Percentiles rank a stretch among this genome's conserved stretches.
These are phyloP conservation scores for Podaxis carcinomalis DNA, from an alignment of 768 basidiomycete species.

Conservation along the genomic window DNA sequence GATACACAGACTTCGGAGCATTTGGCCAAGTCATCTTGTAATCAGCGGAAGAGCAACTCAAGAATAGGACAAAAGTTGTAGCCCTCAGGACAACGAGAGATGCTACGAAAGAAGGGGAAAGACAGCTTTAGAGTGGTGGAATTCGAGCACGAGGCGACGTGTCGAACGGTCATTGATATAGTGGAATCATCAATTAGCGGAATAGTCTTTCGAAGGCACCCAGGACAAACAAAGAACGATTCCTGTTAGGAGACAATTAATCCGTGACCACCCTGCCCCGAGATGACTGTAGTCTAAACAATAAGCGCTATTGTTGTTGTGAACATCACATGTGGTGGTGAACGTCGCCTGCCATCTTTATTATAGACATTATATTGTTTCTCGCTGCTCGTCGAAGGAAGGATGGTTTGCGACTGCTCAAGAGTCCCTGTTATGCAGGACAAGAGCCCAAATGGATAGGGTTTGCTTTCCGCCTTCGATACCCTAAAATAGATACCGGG, in stretches of 20 bases:
- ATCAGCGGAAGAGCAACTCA: not conserved
- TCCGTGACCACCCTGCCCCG: not conserved
- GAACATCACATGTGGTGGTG: not conserved
- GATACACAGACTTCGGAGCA: not conserved
- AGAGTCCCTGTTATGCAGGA: too few species aligned
- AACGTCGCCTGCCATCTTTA: not conserved
- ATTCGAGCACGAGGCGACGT: not conserved
- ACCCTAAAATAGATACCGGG: too few species aligned
- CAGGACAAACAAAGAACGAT: not conserved
- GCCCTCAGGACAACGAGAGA: not conserved
- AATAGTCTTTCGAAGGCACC: not conserved
- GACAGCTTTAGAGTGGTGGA: not conserved
- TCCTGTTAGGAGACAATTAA: not conserved
- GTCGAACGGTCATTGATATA: not conserved
- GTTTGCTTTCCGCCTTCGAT: too few species aligned
- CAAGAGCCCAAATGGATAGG: too few species aligned
- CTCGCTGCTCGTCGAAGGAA: too few species aligned
- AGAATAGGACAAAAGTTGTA: not conserved
- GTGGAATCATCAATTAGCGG: not conserved
- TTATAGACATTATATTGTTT: not conserved
- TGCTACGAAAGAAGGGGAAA: not conserved
- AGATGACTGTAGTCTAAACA: not conserved
- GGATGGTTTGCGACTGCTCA: too few species aligned
- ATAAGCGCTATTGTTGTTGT: slow-evolving; percentile 1
- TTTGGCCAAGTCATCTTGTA: not conserved